Evolutionary conservation across 2,329 filamentous ascomycete genomes (phyloP).

Genomic region (Dothidotthia symphoricarpi): DNA sequence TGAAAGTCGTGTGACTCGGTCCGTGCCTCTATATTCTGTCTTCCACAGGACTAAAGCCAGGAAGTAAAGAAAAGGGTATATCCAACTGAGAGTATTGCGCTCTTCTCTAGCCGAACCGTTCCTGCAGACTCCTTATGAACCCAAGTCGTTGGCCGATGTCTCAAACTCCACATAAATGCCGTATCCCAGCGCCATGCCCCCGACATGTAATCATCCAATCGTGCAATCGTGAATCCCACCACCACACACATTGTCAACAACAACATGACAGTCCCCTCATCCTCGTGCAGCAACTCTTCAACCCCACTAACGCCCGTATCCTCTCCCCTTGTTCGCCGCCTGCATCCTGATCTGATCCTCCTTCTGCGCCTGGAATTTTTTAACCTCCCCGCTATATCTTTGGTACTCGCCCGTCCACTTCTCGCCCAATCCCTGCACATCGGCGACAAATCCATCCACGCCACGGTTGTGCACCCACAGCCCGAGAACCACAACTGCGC

Average conservation of each 20-base stretch:
- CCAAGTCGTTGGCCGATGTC: too few species aligned
- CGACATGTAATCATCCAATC: background rate
- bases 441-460: constrained; percentile 61
- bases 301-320: constrained; percentile 13
- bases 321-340: constrained; percentile 14
- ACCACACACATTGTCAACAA: background rate
- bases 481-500: constrained; percentile 53
- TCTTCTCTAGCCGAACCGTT: too few species aligned
- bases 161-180: too few species aligned
- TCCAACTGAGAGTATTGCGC: too few species aligned
- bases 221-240: background rate
- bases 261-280: background rate
- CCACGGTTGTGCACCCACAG: constrained; percentile 62
- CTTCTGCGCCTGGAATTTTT: constrained; percentile 23
- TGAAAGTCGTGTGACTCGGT: too few species aligned
- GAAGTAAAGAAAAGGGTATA: too few species aligned
- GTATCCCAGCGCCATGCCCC: too few species aligned
- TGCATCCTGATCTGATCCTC: constrained; percentile 27
- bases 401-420: constrained; percentile 43
- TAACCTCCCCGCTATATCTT: constrained; percentile 34
- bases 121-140: too few species aligned
- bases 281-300: constrained; percentile 1
- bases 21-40: too few species aligned
- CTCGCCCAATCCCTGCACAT: constrained; percentile 47
- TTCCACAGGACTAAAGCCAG: too few species aligned